A percentile compares a stretch with the other conserved stretches of the same genome.
Evolutionary conservation across 176 grass and related monocot species (phyloP).

Genomic region (Miscanthus lutarioriparius): DNA sequence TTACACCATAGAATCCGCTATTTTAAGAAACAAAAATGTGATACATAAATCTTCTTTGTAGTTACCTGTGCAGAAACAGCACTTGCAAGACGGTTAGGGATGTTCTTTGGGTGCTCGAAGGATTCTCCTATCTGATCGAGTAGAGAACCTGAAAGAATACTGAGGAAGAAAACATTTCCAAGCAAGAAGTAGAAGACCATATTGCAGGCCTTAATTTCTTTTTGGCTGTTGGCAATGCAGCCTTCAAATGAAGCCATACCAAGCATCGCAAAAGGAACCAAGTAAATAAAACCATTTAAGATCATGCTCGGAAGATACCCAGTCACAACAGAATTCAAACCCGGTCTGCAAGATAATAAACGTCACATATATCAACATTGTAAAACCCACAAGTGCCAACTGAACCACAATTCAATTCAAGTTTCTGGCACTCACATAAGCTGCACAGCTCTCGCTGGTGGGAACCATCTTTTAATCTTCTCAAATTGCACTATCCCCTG

Average conservation of each 20-base stretch:
- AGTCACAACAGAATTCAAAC: slow-evolving; percentile 69
- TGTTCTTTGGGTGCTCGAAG: slow-evolving; percentile 78
- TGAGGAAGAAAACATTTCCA: slow-evolving; percentile 92
- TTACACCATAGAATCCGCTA: not conserved
- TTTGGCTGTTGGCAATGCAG: slow-evolving; percentile 61
- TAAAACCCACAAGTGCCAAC: not conserved
- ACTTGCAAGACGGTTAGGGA: slow-evolving; percentile 75
- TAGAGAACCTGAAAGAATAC: slow-evolving; percentile 77
- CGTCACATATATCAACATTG: slow-evolving; percentile 10
- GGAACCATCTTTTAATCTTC: slow-evolving; percentile 84
- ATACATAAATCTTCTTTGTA: not conserved
- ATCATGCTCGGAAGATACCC: slow-evolving; percentile 85
- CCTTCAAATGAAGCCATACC: slow-evolving; percentile 75
- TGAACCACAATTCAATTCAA: not conserved
- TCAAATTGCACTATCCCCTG: slow-evolving; percentile 91
- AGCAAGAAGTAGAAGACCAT: slow-evolving; percentile 97
- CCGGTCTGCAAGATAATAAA: slow-evolving; percentile 65
- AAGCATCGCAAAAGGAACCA: slow-evolving; percentile 80
- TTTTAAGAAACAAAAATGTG: not conserved
- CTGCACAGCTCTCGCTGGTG: slow-evolving; percentile 71
- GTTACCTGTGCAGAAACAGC: slow-evolving; percentile 88
- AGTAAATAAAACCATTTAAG: slow-evolving; percentile 85
- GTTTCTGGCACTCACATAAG: slow-evolving; percentile 63
- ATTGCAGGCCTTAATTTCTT: slow-evolving; percentile 79
- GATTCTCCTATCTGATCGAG: slow-evolving; percentile 83